Conservation (phyloP, 177 flowering plant species). For the Vitis hybrid region DNA sequence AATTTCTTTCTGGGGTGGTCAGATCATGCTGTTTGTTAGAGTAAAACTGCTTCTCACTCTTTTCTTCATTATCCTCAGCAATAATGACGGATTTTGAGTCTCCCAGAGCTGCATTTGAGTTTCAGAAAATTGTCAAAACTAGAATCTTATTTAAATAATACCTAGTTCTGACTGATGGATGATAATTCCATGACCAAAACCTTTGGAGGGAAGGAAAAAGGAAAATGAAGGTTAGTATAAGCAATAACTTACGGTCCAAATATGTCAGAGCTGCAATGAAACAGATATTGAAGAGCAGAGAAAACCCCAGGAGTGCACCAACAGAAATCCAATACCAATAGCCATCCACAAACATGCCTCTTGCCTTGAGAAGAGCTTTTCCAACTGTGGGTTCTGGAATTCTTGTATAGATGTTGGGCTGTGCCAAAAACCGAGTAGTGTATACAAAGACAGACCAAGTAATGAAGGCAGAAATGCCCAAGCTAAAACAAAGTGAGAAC, state of each 20-base stretch:
- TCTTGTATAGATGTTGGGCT: slow-evolving; percentile 47
- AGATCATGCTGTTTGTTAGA: slow-evolving; percentile 6
- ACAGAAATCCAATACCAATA: slow-evolving; percentile 78
- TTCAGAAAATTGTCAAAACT: background rate
- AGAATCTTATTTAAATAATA: background rate
- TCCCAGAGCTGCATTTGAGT: slow-evolving; percentile 46
- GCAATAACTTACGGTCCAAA: slow-evolving; percentile 61
- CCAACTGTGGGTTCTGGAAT: slow-evolving; percentile 56
- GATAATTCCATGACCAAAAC: background rate
- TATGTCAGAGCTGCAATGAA: slow-evolving; percentile 65
- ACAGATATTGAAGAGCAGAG: slow-evolving; percentile 68
- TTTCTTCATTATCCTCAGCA: slow-evolving; percentile 31
- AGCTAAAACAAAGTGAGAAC: background rate
- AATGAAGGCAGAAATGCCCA: background rate
- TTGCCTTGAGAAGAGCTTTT: slow-evolving; percentile 49
- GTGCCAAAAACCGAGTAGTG: slow-evolving; percentile 5
- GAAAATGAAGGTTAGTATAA: slow-evolving; percentile 2
- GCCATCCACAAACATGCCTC: slow-evolving; percentile 52
- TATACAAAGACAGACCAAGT: background rate
- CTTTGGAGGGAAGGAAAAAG: background rate
- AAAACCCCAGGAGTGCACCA: slow-evolving; percentile 67
- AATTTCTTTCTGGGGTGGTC: slow-evolving; percentile 7
- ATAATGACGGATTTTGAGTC: slow-evolving; percentile 43
- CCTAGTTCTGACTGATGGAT: background rate
- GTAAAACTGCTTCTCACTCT: slow-evolving; percentile 12